Conservation (phyloP, 1,284 basidiomycete genomes). For the Cerioporus squamosus region DNA sequence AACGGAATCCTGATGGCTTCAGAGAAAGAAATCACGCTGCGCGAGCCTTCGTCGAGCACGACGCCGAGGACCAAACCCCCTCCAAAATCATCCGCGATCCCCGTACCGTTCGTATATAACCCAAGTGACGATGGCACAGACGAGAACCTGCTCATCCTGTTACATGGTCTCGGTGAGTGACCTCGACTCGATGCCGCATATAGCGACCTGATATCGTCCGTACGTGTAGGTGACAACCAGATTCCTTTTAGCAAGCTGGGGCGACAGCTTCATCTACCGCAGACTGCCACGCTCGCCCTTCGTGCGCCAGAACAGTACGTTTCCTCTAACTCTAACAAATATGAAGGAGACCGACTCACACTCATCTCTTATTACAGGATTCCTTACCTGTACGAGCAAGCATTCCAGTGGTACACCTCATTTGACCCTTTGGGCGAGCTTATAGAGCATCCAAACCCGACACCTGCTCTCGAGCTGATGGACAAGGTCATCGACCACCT, state of each 20-base stretch:
- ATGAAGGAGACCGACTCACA: no score
- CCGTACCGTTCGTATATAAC: constrained; percentile 64
- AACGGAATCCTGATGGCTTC: constrained; percentile 9
- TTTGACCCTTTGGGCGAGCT: constrained; percentile 82
- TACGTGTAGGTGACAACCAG: constrained; percentile 76
- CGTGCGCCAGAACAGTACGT: constrained; percentile 76
- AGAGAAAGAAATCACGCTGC: constrained; percentile 16
- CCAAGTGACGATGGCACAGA: constrained; percentile 83
- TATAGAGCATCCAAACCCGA: constrained; percentile 74
- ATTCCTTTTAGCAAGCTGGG: constrained; percentile 78
- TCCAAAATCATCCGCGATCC: constrained; percentile 51
- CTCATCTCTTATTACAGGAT: constrained; percentile 48
- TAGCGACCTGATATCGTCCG: neutral
- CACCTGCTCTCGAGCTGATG: constrained; percentile 63
- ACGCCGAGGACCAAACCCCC: constrained; percentile 51
- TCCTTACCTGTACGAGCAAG: constrained; percentile 79
- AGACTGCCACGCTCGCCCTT: constrained; percentile 83
- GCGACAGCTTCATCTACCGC: constrained; percentile 77
- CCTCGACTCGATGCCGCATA: neutral
- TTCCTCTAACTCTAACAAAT: no score
- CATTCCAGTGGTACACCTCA: constrained; percentile 89
- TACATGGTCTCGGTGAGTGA: constrained; percentile 83
- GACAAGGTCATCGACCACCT: constrained; percentile 61
- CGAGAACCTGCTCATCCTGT: constrained; percentile 83
- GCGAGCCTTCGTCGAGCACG: constrained; percentile 14